A percentile compares a stretch with the other conserved stretches of the same genome.
These are phyloP conservation scores for Arthrobotrys conoides DNA, from an alignment of 2,329 filamentous ascomycete genomes.

Conservation along the genomic window DNA sequence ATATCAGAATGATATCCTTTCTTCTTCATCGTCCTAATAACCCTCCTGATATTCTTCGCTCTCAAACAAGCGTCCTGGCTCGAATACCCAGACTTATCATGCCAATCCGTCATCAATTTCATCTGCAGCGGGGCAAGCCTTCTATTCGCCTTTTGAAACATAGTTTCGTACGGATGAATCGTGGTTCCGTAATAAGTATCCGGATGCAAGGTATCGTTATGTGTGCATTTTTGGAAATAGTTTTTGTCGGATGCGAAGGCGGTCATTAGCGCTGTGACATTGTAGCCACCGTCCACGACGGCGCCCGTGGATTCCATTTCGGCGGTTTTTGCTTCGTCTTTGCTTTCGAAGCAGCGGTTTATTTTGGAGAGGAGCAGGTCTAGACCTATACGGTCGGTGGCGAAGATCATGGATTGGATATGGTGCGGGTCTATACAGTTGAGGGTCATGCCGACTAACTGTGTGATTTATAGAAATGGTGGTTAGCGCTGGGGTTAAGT, in stretches of 20 bases:
- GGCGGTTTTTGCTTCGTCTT: no score
- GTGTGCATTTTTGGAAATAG: not conserved
- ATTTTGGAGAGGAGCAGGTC: conserved; percentile 65
- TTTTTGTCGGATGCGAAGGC: not conserved
- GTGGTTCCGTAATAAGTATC: not conserved
- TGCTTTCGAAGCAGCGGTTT: no score
- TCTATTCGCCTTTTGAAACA: conserved; percentile 17
- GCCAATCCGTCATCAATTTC: conserved; percentile 1
- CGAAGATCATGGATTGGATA: conserved; percentile 67
- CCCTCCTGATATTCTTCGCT: not conserved
- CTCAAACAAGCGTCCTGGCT: conserved; percentile 2
- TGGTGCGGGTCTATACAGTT: conserved; percentile 67
- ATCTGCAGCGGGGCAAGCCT: not conserved
- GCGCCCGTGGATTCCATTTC: not conserved
- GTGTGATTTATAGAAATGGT: no score
- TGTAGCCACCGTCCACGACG: not conserved
- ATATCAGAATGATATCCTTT: not conserved
- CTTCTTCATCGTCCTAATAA: not conserved
- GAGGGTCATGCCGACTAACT: conserved; percentile 67
- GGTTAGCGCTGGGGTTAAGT: no score
- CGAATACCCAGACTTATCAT: conserved; percentile 1
- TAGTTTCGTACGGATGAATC: conserved; percentile 16
- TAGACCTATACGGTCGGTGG: conserved; percentile 67
- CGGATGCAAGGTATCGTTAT: not conserved
- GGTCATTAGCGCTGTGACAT: conserved; percentile 14